A percentile compares a stretch with the other conserved stretches of the same genome.
Conservation (phyloP, 2,329 filamentous ascomycete genomes). For the Xylariaceae sp. region DNA sequence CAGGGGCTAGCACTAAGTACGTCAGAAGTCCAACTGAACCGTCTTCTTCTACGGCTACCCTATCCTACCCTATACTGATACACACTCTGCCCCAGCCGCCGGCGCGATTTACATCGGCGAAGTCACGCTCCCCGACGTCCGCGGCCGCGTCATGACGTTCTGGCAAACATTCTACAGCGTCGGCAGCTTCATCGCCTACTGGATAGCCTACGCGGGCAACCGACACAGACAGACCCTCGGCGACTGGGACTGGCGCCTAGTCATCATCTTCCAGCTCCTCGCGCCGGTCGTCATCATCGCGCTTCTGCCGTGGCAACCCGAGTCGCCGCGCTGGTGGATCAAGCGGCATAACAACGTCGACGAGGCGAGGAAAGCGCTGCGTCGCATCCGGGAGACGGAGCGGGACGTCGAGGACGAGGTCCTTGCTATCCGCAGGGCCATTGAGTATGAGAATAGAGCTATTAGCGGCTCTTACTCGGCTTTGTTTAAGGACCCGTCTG, state of each 20-base stretch:
- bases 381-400: slow-evolving; percentile 59
- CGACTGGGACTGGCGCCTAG: slow-evolving; percentile 70
- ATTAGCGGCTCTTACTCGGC: slow-evolving; percentile 60
- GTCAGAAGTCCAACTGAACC: slow-evolving; percentile 6
- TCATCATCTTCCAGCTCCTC: slow-evolving; percentile 69
- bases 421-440: slow-evolving; percentile 59
- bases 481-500: slow-evolving; percentile 65
- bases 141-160: slow-evolving; percentile 64
- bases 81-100: too few relatives aligned
- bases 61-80: background rate
- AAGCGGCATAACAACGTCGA: slow-evolving; percentile 57
- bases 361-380: slow-evolving; percentile 54
- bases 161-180: slow-evolving; percentile 67
- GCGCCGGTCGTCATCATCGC: slow-evolving; percentile 59
- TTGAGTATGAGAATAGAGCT: slow-evolving; percentile 68
- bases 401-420: slow-evolving; percentile 65
- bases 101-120: slow-evolving; percentile 70
- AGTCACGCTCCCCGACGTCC: slow-evolving; percentile 59
- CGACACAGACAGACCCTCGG: slow-evolving; percentile 53
- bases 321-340: slow-evolving; percentile 65
- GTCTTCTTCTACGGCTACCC: background rate
- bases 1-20: slow-evolving; percentile 62
- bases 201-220: slow-evolving; percentile 61
- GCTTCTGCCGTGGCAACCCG: slow-evolving; percentile 62
- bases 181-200: slow-evolving; percentile 61